phyloP scores from a whole-genome alignment of 768 basidiomycete genomes.

The Cystofilobasidium macerans region DNA sequence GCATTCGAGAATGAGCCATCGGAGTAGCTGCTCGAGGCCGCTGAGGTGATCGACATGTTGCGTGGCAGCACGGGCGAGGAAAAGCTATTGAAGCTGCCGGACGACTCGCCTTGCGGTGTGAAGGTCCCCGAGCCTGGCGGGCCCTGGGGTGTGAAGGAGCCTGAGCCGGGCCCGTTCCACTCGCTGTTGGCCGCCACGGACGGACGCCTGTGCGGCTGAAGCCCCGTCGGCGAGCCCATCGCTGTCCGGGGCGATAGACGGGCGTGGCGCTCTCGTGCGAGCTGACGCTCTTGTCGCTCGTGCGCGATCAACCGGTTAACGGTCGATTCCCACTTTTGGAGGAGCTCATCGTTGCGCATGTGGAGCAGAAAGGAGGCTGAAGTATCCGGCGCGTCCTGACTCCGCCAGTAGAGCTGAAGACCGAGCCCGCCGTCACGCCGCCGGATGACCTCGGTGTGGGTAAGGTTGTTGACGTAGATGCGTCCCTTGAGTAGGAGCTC shows the following conservation, averaged over 20 bases:
- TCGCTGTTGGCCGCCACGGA: constrained; percentile 9
- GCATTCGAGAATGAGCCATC: constrained; percentile 16
- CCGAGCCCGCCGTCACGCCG: constrained; percentile 48
- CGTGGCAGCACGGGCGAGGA: neutral
- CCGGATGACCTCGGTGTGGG: constrained; percentile 59
- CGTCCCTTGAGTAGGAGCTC: constrained; percentile 85
- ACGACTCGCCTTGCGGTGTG: constrained; percentile 58
- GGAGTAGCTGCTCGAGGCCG: constrained; percentile 7
- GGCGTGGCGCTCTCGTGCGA: neutral
- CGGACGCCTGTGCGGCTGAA: constrained; percentile 1
- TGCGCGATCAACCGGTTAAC: constrained; percentile 76
- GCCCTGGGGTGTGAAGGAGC: constrained; percentile 53
- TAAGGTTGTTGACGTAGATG: constrained; percentile 94
- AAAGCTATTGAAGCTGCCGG: constrained; percentile 38
- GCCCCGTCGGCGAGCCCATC: constrained; percentile 5
- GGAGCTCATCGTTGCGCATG: constrained; percentile 82
- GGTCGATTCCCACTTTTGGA: constrained; percentile 80
- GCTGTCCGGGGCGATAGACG: neutral
- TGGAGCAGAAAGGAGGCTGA: constrained; percentile 87
- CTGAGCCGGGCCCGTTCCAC: constrained; percentile 38
- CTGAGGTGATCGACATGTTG: constrained; percentile 21
- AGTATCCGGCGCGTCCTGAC: constrained; percentile 59
- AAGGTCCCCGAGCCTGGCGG: constrained; percentile 58
- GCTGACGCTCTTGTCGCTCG: constrained; percentile 32
- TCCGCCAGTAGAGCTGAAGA: constrained; percentile 86